These are phyloP conservation scores for Stipa capillata DNA, from an alignment of 176 grass and related monocot species.

Conservation along the genomic window DNA sequence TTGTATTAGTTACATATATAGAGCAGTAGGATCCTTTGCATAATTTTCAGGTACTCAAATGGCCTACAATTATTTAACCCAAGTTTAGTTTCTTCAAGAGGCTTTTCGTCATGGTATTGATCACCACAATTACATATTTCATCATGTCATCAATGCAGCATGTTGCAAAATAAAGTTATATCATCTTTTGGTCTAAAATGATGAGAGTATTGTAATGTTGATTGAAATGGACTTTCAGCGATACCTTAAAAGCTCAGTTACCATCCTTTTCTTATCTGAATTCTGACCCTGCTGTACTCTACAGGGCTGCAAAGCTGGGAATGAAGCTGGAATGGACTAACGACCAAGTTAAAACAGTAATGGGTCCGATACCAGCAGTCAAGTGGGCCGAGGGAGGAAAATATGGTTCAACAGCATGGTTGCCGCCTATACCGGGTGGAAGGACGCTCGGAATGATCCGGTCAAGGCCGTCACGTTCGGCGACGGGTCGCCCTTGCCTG, in stretches of 20 bases:
- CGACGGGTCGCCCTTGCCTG: conserved; percentile 56
- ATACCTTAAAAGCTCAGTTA: not conserved
- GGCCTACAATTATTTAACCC: not conserved
- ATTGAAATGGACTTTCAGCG: not conserved
- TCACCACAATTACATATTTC: not conserved
- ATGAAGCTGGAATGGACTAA: conserved; percentile 81
- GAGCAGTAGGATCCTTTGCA: not conserved
- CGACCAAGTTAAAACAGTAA: conserved; percentile 72
- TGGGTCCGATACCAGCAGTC: conserved; percentile 71
- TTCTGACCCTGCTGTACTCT: not conserved
- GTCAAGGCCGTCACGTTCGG: conserved; percentile 78
- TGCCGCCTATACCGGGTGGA: conserved; percentile 91
- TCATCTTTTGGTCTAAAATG: not conserved
- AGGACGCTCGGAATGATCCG: conserved; percentile 77
- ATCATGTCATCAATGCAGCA: not conserved
- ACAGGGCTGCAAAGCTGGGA: conserved; percentile 56
- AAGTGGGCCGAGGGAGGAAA: conserved; percentile 53
- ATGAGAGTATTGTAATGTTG: not conserved
- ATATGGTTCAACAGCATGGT: conserved; percentile 99
- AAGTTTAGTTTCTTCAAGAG: not conserved
- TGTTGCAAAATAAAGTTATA: not conserved
- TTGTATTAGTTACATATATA: not conserved
- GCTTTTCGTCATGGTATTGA: not conserved
- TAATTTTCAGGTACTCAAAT: not conserved
- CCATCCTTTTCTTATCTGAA: not conserved